Percentiles rank a stretch among this genome's conserved stretches.
Conservation (phyloP, 2,329 filamentous ascomycete species). For the Leptographium galeiforme region DNA sequence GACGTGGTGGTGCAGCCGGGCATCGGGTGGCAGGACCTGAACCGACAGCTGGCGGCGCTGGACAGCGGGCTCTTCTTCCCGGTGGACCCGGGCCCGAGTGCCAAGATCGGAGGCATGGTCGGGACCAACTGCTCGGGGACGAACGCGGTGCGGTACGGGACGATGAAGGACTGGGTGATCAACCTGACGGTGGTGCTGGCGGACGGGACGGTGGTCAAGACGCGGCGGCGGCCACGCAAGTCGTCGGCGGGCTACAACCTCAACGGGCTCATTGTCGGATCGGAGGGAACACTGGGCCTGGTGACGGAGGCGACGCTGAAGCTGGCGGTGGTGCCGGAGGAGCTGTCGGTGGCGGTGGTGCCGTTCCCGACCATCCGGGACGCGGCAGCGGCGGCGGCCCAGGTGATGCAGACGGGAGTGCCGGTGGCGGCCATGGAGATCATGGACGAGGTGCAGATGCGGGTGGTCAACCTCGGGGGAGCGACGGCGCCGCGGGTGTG, state of each 20-base stretch:
- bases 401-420: conserved; percentile 61
- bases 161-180: conserved; percentile 81
- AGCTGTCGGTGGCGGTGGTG: conserved; percentile 66
- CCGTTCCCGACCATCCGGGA: conserved; percentile 66
- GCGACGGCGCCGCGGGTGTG: conserved; percentile 55
- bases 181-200: conserved; percentile 71
- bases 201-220: conserved; percentile 69
- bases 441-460: conserved; percentile 84
- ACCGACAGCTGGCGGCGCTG: conserved; percentile 47
- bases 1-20: conserved; percentile 86
- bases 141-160: conserved; percentile 69
- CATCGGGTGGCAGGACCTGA: conserved; percentile 84
- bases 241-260: conserved; percentile 75
- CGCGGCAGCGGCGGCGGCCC: conserved; percentile 60
- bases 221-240: conserved; percentile 62
- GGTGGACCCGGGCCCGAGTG: conserved; percentile 63
- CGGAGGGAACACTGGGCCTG: conserved; percentile 67
- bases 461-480: conserved; percentile 62
- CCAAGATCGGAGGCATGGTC: conserved; percentile 73
- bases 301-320: conserved; percentile 77
- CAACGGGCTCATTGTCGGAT: conserved; percentile 66
- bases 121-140: conserved; percentile 68
- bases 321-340: conserved; percentile 60
- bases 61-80: conserved; percentile 75
- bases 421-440: conserved; percentile 70